A percentile compares a stretch with the other conserved stretches of the same genome.
These are phyloP conservation scores for Saccharomycopsis schoenii DNA, from an alignment of 805 yeast genomes.

Conservation along the genomic window DNA sequence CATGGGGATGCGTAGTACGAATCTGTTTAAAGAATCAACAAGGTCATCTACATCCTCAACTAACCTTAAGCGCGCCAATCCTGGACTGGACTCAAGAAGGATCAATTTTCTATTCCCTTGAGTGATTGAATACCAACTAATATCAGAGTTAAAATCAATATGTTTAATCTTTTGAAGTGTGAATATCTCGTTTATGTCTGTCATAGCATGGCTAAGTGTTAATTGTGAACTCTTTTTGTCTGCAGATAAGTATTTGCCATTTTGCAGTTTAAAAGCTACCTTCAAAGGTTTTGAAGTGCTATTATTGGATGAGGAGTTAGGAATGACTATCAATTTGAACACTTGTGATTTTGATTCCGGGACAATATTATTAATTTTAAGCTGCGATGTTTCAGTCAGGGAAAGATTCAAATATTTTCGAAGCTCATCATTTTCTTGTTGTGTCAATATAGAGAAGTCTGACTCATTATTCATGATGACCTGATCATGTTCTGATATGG, in stretches of 20 bases:
- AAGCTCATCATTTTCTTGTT: neutral
- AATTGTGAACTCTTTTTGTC: neutral
- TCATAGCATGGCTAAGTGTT: neutral
- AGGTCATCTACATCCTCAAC: neutral
- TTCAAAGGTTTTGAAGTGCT: neutral
- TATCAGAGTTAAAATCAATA: neutral
- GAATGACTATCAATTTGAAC: neutral
- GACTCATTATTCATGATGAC: neutral
- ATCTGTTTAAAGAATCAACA: neutral
- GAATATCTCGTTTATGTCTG: neutral
- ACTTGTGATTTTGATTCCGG: neutral
- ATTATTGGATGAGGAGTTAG: neutral
- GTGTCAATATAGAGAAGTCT: neutral
- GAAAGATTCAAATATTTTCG: neutral
- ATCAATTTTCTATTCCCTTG: neutral
- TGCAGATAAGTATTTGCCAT: neutral
- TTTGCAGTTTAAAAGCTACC: neutral
- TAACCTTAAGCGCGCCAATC: neutral
- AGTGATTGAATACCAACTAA: neutral
- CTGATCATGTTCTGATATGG: neutral
- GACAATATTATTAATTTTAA: neutral
- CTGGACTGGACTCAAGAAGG: neutral
- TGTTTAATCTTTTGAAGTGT: neutral
- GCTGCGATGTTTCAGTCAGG: neutral
- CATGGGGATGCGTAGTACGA: neutral